These are phyloP conservation scores for Globisporangium cylindrosporum DNA, from an alignment of 352 stramenopile genomes.

Conservation along the genomic window DNA sequence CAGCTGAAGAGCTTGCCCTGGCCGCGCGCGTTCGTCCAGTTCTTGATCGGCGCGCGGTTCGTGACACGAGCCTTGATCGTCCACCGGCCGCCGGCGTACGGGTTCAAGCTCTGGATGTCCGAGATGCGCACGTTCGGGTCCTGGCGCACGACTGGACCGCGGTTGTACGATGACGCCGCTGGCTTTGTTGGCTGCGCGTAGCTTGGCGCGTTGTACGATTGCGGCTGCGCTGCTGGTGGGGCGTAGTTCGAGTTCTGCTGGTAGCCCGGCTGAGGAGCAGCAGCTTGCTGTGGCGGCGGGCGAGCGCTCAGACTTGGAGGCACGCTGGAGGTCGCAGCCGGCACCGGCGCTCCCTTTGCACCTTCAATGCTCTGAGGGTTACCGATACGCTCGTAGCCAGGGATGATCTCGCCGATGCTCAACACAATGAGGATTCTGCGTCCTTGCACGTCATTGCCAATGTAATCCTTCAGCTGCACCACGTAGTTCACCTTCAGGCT, in stretches of 20 bases:
- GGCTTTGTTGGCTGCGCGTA: conserved; percentile 26
- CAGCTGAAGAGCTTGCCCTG: conserved; percentile 96
- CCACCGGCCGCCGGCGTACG: conserved; percentile 92
- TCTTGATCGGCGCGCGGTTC: conserved; percentile 91
- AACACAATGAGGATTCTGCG: conserved; percentile 85
- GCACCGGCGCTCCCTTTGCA: conserved; percentile 34
- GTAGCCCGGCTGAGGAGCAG: conserved; percentile 29
- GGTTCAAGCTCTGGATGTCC: conserved; percentile 91
- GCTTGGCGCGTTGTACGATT: conserved; percentile 19
- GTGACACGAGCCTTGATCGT: conserved; percentile 96
- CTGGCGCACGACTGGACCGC: conserved; percentile 76
- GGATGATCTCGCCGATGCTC: conserved; percentile 74
- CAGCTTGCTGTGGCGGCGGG: conserved; percentile 17
- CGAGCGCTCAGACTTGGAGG: conserved; percentile 27
- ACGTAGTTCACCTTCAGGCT: conserved; percentile 83
- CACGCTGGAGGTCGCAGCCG: conserved; percentile 22
- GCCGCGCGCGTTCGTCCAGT: conserved; percentile 95
- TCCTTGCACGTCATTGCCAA: conserved; percentile 83
- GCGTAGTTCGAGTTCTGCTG: conserved; percentile 32
- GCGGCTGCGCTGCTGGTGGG: conserved; percentile 14
- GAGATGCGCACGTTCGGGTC: conserved; percentile 79
- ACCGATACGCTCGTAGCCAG: conserved; percentile 72
- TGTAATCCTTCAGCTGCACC: conserved; percentile 81
- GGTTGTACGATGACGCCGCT: conserved; percentile 48
- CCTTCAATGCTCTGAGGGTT: conserved; percentile 75